A percentile compares a stretch with the other conserved stretches of the same genome.
Evolutionary conservation across 1,284 basidiomycete species (phyloP).

Genomic region (Porogramme epimiltina): DNA sequence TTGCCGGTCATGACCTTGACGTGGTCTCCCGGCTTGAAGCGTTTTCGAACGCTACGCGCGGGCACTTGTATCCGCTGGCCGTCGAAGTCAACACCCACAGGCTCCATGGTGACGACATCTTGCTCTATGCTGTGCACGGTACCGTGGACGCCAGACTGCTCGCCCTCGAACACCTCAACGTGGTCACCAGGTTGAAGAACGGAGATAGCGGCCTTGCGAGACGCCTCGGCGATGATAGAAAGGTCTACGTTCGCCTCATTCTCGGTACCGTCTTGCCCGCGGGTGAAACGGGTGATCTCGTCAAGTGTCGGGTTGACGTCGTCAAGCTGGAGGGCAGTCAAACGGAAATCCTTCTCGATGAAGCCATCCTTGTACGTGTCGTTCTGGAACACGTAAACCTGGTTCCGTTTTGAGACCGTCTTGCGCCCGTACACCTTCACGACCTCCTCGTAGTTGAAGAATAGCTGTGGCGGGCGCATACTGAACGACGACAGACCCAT

Average conservation of each 20-base stretch:
- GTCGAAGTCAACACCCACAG: constrained; percentile 81
- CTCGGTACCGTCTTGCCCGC: constrained; percentile 64
- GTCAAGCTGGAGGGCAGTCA: constrained; percentile 80
- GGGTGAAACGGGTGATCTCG: constrained; percentile 91
- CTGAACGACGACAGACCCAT: constrained; percentile 42
- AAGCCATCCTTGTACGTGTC: constrained; percentile 96
- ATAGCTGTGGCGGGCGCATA: constrained; percentile 86
- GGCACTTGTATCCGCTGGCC: constrained; percentile 87
- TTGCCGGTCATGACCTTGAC: constrained; percentile 98
- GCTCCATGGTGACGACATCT: constrained; percentile 86
- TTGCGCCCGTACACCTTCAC: constrained; percentile 84
- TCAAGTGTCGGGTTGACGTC: constrained; percentile 95
- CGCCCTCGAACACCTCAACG: constrained; percentile 96
- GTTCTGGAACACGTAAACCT: constrained; percentile 83
- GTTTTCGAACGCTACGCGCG: constrained; percentile 88
- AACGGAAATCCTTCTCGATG: constrained; percentile 94
- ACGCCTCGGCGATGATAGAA: constrained; percentile 86
- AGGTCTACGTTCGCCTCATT: constrained; percentile 72
- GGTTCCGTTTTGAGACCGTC: constrained; percentile 72
- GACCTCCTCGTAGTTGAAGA: constrained; percentile 96
- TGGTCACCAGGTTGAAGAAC: constrained; percentile 98
- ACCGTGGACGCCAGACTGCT: constrained; percentile 92
- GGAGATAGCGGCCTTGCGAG: constrained; percentile 82
- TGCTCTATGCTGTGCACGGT: constrained; percentile 88
- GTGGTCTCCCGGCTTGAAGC: constrained; percentile 97